These are phyloP conservation scores for Geosmithia putterillii DNA, from an alignment of 2,329 filamentous ascomycete genomes.

Conservation along the genomic window DNA sequence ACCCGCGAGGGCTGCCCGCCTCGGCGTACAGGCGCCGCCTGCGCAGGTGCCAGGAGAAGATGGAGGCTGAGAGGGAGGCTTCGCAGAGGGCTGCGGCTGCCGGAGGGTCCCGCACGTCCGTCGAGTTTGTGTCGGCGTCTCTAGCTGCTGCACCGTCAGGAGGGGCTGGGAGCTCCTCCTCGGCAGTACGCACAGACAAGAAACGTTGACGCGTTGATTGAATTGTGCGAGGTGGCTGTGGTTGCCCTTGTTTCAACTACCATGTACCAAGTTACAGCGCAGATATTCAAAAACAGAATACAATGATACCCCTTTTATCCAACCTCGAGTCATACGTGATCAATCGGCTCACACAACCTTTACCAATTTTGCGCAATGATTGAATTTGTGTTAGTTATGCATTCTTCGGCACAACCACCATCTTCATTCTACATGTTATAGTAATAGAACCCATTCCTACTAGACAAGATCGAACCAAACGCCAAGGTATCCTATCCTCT, in stretches of 20 bases:
- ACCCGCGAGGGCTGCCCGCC: conserved; percentile 41
- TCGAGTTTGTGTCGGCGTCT: conserved; percentile 35
- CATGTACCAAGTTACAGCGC: not conserved
- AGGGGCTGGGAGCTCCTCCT: conserved; percentile 9
- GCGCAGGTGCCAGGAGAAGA: conserved; percentile 32
- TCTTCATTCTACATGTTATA: not conserved
- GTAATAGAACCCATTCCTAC: no score
- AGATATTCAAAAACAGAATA: not conserved
- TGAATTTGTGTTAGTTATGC: no score
- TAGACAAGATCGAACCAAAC: no score
- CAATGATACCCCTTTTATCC: not conserved
- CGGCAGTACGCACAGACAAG: conserved; percentile 15
- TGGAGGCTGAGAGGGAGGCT: conserved; percentile 30
- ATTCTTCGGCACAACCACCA: no score
- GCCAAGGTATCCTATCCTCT: no score
- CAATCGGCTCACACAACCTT: no score
- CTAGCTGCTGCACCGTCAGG: conserved; percentile 8
- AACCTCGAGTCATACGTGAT: no score
- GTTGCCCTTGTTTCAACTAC: not conserved
- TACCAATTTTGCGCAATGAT: no score
- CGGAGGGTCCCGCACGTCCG: conserved; percentile 19
- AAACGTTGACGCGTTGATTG: not conserved
- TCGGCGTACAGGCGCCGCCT: conserved; percentile 40
- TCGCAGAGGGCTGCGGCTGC: conserved; percentile 28
- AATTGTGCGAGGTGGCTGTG: not conserved